Conservation (phyloP, 192 early-diverging fungal genomes). For the Linnemannia hyalina region DNA sequence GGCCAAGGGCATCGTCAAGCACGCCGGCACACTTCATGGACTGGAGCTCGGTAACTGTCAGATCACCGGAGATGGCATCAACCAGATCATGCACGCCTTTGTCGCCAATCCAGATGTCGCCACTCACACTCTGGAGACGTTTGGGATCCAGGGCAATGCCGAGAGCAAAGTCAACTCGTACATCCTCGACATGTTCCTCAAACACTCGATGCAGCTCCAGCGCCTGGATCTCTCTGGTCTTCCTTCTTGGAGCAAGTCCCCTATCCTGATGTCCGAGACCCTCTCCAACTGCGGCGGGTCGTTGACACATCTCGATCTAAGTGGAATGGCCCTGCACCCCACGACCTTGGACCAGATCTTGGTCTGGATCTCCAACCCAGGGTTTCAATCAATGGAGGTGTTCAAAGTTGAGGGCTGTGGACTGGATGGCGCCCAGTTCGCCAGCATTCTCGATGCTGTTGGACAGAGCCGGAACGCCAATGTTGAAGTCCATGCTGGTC, state of each 20-base stretch:
- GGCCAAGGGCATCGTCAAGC: constrained; percentile 55
- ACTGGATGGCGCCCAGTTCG: constrained; percentile 59
- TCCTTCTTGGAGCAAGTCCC: constrained; percentile 53
- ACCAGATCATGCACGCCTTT: constrained; percentile 55
- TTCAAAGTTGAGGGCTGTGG: constrained; percentile 58
- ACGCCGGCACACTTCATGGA: constrained; percentile 39
- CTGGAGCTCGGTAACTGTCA: constrained; percentile 45
- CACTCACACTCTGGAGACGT: constrained; percentile 39
- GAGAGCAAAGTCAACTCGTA: constrained; percentile 55
- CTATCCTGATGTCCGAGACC: constrained; percentile 50
- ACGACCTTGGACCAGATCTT: constrained; percentile 41
- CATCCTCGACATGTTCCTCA: constrained; percentile 54
- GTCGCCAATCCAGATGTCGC: constrained; percentile 54
- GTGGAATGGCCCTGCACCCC: constrained; percentile 52
- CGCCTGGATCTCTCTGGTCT: constrained; percentile 29
- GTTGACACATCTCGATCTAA: constrained; percentile 31
- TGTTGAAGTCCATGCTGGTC: constrained; percentile 55
- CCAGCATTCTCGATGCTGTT: constrained; percentile 54
- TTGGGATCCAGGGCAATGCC: constrained; percentile 38
- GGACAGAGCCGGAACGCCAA: constrained; percentile 45
- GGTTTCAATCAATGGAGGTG: constrained; percentile 33
- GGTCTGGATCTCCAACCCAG: constrained; percentile 33
- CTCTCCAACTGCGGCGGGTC: constrained; percentile 36
- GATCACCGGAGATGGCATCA: constrained; percentile 55
- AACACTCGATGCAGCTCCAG: constrained; percentile 47